Evolutionary conservation across 1,139 yeast genomes (phyloP), one percentile per base, ranked within the genome.

Genomic region (Blastobotrys aristatus): DNA sequence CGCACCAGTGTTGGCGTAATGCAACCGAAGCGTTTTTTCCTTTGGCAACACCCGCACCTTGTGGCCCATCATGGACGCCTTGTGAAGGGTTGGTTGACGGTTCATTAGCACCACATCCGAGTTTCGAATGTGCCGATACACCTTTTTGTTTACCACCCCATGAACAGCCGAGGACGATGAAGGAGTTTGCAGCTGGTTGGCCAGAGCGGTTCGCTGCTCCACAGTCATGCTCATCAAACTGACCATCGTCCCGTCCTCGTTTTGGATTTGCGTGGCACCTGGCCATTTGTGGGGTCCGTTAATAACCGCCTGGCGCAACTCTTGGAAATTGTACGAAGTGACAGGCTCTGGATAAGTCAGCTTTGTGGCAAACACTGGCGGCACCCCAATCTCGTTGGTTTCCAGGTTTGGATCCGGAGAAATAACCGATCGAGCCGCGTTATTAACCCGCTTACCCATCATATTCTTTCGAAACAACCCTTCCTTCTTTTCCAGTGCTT

Each of bases 41-140:
- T 96, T 95, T 2, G 97, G 98, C 60, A 94, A 75, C 34, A 94
- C 97, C 61, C 97, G 80, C 40, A 92, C 98, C 65, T 84, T 87
- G 71, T 94, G 99, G 58, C 98, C 98, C 99, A 94, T 94, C 96
- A 94, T 94, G 26, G 98, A 94, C 46, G 98, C 98, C 71, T 94
- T 94, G 73, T 94, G 99, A 67, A 94, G 77, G 20, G 98, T 90
- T 45, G 99, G 98, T 73, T 94, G 99, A 74, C 99, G 89, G 72
- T 94, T 94, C 97, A 94, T 92, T 43, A 94, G 71, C 38, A 94
- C 98, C 53, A 92, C 94, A 70, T 94, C 99, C 56, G 89, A 84
- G 70, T 94, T 90, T 56, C 85, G 84, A 64, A 94, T 87, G 64
- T 94, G 98, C 66, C 98, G 82, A 67, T 76, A 84, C 41, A 94